Base-by-base conservation (phyloP, 352 stramenopile species). In the Paralagenidium karlingii region DNA sequence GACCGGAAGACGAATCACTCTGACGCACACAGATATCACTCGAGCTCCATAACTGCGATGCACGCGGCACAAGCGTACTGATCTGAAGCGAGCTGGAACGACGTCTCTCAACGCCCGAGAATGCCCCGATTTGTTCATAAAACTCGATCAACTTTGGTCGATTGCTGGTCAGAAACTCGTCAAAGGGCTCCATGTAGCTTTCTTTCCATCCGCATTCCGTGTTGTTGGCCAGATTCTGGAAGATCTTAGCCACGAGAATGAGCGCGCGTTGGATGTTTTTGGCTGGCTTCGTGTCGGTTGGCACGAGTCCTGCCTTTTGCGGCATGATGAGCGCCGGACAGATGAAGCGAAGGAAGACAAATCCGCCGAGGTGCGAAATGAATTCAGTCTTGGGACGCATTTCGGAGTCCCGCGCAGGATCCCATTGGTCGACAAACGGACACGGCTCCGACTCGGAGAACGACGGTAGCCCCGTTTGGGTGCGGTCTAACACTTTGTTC, bases 141-240 rank as follows among this genome's bases (percentile, higher is more conserved):
- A 90, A 83, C 11, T 56, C 47, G 29, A 62, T 67, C 15, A 90
- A 57, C 25, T 63, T 63, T 12, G 58, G 32, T 3, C 71, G 66
- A 49, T 87, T 81, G 12, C 60, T 44, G 6, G 44, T 40, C 11
- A 90, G 59, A 41, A 90, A 90, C 2, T 39, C 32, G 39, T 84
- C 84, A 43, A 90, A 86, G 19, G 70, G 73, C 34, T 63, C 48
- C 76, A 90, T 90, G 51, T 81, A 90, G 24, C 63, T 55, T 32
- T 90, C 76, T 6, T 65, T 70, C 9, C 51, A 28, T 22, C 57
- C 63, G 36, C 81, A 85, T 40, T 85, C 69, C 26, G 73, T 67
- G 28, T 84, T 81, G 48, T 87, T 90, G 10, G 76, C 73, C 6
- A 90, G 55, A 39, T 66, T 78, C 57, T 90, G 76, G 43, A 90